Evolutionary conservation across 73 alveolate species (phyloP).

Genomic region (Breviolum minutum): DNA sequence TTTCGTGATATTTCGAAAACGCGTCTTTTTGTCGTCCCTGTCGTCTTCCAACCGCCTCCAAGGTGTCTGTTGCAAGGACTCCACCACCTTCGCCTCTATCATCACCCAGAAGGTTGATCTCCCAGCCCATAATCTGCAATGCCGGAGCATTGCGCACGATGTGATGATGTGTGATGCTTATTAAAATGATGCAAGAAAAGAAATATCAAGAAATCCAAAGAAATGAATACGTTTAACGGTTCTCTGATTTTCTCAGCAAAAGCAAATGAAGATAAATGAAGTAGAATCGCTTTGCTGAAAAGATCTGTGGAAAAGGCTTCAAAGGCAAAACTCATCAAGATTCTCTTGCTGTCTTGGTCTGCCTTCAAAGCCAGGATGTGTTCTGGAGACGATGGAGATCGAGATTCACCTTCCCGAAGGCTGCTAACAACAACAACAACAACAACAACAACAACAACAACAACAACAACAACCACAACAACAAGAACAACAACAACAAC

Average conservation of each 20-base stretch:
- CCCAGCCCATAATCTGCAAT: slow-evolving; percentile 76
- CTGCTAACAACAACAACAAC: not conserved
- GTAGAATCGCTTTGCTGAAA: not conserved
- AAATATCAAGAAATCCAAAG: not conserved
- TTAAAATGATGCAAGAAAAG: not conserved
- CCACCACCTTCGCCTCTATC: slow-evolving; percentile 64
- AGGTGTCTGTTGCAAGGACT: not conserved
- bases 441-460: not conserved
- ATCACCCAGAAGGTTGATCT: slow-evolving; percentile 72
- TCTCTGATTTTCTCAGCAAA: not conserved
- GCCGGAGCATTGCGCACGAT: not conserved
- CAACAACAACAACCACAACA: no score
- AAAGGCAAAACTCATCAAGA: not conserved
- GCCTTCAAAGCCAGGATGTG: slow-evolving; percentile 72
- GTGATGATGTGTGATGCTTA: not conserved
- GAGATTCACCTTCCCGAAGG: slow-evolving; percentile 17
- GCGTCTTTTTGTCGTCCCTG: not conserved
- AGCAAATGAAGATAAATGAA: not conserved
- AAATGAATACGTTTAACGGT: not conserved
- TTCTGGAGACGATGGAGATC: not conserved
- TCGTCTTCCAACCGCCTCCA: slow-evolving; percentile 35
- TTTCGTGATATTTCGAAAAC: not conserved
- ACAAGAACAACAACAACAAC: no score
- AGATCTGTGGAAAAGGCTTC: not conserved
- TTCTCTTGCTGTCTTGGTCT: not conserved